Evolutionary conservation across 2,329 filamentous ascomycete genomes (phyloP), one percentile per base, ranked within the genome.

Genomic region (Aspergillus quadricinctus): DNA sequence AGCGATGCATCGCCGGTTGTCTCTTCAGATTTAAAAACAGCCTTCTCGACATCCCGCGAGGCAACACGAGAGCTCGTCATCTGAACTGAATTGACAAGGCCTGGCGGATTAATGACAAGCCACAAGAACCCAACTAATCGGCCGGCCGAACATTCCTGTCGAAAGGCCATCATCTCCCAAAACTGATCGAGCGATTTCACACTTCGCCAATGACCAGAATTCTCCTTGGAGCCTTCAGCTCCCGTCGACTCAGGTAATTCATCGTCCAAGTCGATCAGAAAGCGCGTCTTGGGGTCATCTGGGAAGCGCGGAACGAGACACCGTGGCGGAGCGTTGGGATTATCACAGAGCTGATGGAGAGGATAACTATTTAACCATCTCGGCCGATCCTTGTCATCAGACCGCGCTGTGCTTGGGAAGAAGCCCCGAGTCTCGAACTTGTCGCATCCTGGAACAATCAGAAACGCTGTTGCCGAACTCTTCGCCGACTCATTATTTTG

Each of bases 151-250:
- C 94, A 99, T 69, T 99, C 94, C 71, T 97, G 94, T 55, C 94
- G 82, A 69, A 90, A 97, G 0, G 92, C 88, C 93, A 99, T 97
- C 82, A 96, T 89, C 60, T 99, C 94, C 94, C 94, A 99, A 68
- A 99, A 99, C 64, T 92, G 87, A n/a, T 92, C 89, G 43, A 99
- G 77, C 0, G 86, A 89, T 69, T 83, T 87, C 25, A 97, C 86
- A 57, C 88, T 92, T 69, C 86, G 89, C 94, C 94, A 99, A 55
- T 84, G 81, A 0, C 89, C 89, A 3, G 78, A 76, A 27, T 78
- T 80, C 62, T 83, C 75, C 56, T 64, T 69, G 57, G 61, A 70
- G 62, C 63, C 72, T 46, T 63, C 68, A 2, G 59, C 57, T 7
- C 64, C 64, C 1, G 55, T 57, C 37, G 56, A 62, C 49, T 71